Conservation (phyloP, 805 yeast genomes). For the Sugiyamaella valdiviana region DNA sequence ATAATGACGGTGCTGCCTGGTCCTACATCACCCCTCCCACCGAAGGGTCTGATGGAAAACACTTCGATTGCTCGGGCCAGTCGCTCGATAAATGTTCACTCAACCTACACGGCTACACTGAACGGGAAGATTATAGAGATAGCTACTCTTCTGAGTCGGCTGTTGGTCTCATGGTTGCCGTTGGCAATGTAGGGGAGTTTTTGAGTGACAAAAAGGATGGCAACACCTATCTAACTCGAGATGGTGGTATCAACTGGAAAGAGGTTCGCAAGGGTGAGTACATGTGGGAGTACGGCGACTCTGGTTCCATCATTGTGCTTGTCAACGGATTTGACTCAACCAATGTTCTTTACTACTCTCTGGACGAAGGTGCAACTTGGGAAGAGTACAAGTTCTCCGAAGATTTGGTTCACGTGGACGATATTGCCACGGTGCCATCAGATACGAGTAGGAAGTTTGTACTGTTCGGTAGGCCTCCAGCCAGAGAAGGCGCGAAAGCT, state of each 20-base stretch:
- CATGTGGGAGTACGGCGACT: slow-evolving; percentile 96
- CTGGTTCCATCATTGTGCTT: slow-evolving; percentile 77
- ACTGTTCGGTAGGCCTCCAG: slow-evolving; percentile 48
- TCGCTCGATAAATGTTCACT: slow-evolving; percentile 63
- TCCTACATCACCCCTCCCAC: slow-evolving; percentile 60
- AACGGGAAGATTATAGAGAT: slow-evolving; percentile 75
- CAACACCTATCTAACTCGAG: slow-evolving; percentile 72
- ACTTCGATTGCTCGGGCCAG: slow-evolving; percentile 43
- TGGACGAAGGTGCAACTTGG: slow-evolving; percentile 82
- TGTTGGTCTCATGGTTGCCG: slow-evolving; percentile 78
- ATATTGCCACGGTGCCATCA: slow-evolving; percentile 79
- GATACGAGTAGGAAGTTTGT: slow-evolving; percentile 81
- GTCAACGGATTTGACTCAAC: slow-evolving; percentile 57
- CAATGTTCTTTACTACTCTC: slow-evolving; percentile 53
- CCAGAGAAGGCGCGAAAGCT: slow-evolving; percentile 42
- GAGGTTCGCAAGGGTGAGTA: slow-evolving; percentile 67
- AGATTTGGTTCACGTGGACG: slow-evolving; percentile 50
- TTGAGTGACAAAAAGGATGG: slow-evolving; percentile 44
- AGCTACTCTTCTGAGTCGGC: slow-evolving; percentile 86
- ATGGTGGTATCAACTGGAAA: slow-evolving; percentile 87
- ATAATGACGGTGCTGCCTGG: slow-evolving; percentile 93
- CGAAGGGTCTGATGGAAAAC: slow-evolving; percentile 53
- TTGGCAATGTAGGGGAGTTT: slow-evolving; percentile 80
- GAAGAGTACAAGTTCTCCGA: slow-evolving; percentile 54
- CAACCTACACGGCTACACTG: slow-evolving; percentile 86